phyloP scores from a whole-genome alignment of 441 rosid species.

The Populus tomentosa region DNA sequence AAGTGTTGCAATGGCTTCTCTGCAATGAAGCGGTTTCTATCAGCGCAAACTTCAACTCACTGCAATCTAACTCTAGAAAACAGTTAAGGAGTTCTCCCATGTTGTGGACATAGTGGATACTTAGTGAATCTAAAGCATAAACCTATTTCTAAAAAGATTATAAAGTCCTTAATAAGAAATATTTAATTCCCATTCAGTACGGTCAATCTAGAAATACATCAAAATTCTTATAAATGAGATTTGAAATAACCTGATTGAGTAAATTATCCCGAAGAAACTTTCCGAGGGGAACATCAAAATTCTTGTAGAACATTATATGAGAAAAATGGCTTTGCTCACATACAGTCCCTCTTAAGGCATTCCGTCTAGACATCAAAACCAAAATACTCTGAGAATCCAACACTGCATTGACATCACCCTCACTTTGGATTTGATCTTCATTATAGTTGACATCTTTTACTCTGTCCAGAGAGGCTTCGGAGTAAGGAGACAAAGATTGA shows the following conservation, averaged over 20 bases:
- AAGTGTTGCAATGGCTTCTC: slow-evolving; percentile 57
- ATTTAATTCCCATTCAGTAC: background rate
- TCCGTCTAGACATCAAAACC: slow-evolving; percentile 85
- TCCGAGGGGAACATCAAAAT: slow-evolving; percentile 87
- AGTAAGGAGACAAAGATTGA: slow-evolving; percentile 27
- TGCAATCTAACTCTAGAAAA: background rate
- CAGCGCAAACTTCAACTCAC: slow-evolving; percentile 18
- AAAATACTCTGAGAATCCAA: slow-evolving; percentile 75
- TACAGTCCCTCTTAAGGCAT: slow-evolving; percentile 54
- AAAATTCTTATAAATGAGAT: slow-evolving; percentile 15
- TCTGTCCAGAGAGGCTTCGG: slow-evolving; percentile 25
- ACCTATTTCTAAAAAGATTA: background rate
- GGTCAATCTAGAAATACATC: background rate
- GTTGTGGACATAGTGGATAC: background rate
- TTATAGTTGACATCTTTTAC: slow-evolving; percentile 30
- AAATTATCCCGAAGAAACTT: slow-evolving; percentile 77
- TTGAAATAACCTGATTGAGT: slow-evolving; percentile 71
- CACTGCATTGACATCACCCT: slow-evolving; percentile 42
- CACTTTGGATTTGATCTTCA: slow-evolving; percentile 34
- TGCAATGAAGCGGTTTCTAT: slow-evolving; percentile 39
- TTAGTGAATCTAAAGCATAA: background rate
- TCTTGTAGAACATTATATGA: slow-evolving; percentile 84
- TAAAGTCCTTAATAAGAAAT: background rate
- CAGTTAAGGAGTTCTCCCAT: background rate
- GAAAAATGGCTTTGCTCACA: slow-evolving; percentile 96